Evolutionary conservation across 2,329 filamentous ascomycete species (phyloP), one percentile per base, ranked within the genome.

Genomic region (Harringtonia lauricola): DNA sequence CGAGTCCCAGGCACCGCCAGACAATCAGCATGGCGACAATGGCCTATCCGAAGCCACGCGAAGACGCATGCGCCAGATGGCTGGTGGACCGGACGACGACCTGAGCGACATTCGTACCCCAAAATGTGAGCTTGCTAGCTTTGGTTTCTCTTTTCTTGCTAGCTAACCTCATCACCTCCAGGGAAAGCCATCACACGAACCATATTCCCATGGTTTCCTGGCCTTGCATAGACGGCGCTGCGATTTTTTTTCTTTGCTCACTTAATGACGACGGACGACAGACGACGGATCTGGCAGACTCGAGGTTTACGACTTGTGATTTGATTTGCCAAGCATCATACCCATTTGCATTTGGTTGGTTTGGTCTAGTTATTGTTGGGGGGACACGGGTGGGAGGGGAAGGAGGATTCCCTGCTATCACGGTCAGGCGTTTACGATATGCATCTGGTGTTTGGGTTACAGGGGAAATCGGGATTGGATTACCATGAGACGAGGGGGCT

Each of bases 51-150:
- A 48, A 15, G 36, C 51, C 18, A 49, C 51, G 12, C 53, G 54
- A 13, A 36, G 48, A 21, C 54, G 57, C 6, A 60, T 61, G 59
- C 52, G 53, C 5, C 51, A 56, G 29, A 42, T 60, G 24, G 58
- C 58, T 4, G 55, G 24, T 10, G 24, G 52, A 0, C 44, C 46
- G 9, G 47, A 51, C 4, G 48, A 54, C 17, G 51, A 48, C 15
- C 41, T 48, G 13, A 36, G 37, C 10, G 22, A 47, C n/a, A 39
- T 44, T 41, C 48, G 49, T 19, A 50, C 17, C 39, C 55, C 53
- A 54, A 52, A 47, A 19, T 47, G 42, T 45, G 29, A 15, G 36
- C 39, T 15, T n/a, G 4, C 15, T n/a, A 14, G 14, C 13, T n/a
- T 5, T 31, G 8, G 12, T 14, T n/a, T 31, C 5, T 13, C 34